Base-by-base conservation (phyloP, 768 basidiomycete species). In the Sporobolomyces phaffii region DNA sequence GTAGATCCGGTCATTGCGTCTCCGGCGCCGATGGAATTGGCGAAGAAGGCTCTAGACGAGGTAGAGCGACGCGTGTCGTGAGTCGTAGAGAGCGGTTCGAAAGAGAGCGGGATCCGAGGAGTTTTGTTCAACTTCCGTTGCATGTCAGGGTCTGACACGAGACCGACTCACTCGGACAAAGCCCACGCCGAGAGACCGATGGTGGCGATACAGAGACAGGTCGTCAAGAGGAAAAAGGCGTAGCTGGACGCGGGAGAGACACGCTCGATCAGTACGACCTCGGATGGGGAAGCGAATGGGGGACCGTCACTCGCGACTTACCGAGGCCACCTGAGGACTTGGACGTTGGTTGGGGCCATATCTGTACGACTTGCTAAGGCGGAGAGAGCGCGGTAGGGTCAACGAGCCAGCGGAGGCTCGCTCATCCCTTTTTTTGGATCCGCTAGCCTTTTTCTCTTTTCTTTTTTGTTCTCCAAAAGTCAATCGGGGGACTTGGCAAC, bases 181-280 rank as follows among this genome's bases (percentile, higher is more conserved):
- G 36, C 28, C 67, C 67, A 69, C 2, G 62, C 51, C 0, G 67
- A 51, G n/a, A 69, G 58, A 14, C 67, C 62, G 20, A 64, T 62
- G 43, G 62, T 62, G 11, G 38, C 24, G 44, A 62, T 51, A 18
- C 62, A 69, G 20, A 69, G 62, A 0, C 40, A n/a, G 5, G 38
- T 41, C 2, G 67, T 69, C 8, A 60, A 17, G 17, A 54, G 22
- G 62, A 69, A 69, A 40, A 60, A 49, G 20, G 13, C 3, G 47
- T 59, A 44, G 15, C 67, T 69, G 58, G 31, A 36, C 3, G n/a
- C 13, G 1, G 34, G 7, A 33, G 26, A 28, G 20, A 33, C 11
- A 18, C 54, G 5, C 44, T 22, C 44, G 43, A 26, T 28, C 38
- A 43, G 14, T n/a, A 34, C 5, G 38, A 48, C 1, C 28, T 24